phyloP scores from a whole-genome alignment of 352 stramenopile species.

The Aphanomyces invadans region DNA sequence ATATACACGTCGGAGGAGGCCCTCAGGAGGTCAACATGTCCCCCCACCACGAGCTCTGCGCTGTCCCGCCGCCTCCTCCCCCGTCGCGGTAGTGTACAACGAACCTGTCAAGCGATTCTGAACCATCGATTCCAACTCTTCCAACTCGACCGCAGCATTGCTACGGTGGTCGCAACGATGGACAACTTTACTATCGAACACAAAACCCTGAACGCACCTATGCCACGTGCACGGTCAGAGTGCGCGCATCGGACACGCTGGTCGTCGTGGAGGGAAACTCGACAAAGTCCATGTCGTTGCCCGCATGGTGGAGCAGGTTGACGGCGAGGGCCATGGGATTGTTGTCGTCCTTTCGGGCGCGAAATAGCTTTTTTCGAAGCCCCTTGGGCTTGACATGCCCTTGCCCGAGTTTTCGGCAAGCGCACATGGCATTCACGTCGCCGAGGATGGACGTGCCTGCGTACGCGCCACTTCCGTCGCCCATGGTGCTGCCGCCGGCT shows the following conservation, averaged over 20 bases:
- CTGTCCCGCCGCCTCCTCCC: no score
- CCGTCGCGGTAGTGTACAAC: no score
- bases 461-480: not conserved
- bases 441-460: conserved; percentile 4
- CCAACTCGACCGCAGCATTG: conserved; percentile 43
- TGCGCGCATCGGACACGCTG: not conserved
- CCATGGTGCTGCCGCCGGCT: not conserved
- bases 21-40: no score
- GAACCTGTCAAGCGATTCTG: no score
- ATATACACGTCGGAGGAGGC: no score
- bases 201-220: not conserved
- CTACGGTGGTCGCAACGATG: conserved; percentile 42
- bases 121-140: no score
- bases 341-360: not conserved
- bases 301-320: conserved; percentile 16
- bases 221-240: not conserved
- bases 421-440: not conserved
- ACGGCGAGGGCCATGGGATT: not conserved
- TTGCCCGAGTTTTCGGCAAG: conserved; percentile 17
- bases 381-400: conserved; percentile 18
- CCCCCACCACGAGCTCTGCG: no score
- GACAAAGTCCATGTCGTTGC: conserved; percentile 18
- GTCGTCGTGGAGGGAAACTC: conserved; percentile 4
- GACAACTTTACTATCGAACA: conserved; percentile 32
- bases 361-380: conserved; percentile 6